Base-by-base conservation (phyloP, 1,139 yeast species). In the Yamadazyma sp. region DNA sequence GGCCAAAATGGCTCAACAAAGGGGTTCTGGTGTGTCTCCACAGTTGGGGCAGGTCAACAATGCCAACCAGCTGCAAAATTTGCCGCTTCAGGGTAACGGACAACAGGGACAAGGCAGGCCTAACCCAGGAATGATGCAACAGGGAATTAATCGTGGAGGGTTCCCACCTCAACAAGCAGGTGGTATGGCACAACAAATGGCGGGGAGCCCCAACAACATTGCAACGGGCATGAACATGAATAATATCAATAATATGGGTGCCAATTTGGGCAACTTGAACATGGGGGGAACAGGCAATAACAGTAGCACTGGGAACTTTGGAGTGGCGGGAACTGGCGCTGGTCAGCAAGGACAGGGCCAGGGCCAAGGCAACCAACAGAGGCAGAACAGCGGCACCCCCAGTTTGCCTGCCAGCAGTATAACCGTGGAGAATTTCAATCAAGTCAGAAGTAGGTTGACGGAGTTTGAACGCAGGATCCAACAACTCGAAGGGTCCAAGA, bases 401-500 rank as follows among this genome's bases (percentile, higher is more conserved):
- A 29, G 51, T 8, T 46, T 59, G 61, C 71, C 67, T 11, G 50
- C 58, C 9, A 58, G 50, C 39, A 59, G 63, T 2, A 69, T 67
- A 4, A 66, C 75, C 0, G 55, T 66, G 11, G 75, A 71, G 43
- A 61, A 65, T 33, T 71, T 66, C 53, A 68, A 69, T 41, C 68
- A 63, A 38, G 69, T 70, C n/a, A 64, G 66, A 37, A 58, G 59
- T 7, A 55, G 66, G 27, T 54, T 71, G 24, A 61, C 57, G 34
- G 78, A 72, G 37, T 68, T 75, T 41, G 73, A 72, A 37, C 63
- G 71, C 28, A 76, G 71, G 45, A 54, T 61, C 17, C 58, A 61
- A 36, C 53, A 47, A 22, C 47, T 62, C 11, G 59, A 56, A 35
- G 63, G 58, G 26, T 55, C 59, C 15, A 58, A 59, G 40, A 54